phyloP scores from a whole-genome alignment of 805 yeast genomes.

The Candida cerambycidarum region DNA sequence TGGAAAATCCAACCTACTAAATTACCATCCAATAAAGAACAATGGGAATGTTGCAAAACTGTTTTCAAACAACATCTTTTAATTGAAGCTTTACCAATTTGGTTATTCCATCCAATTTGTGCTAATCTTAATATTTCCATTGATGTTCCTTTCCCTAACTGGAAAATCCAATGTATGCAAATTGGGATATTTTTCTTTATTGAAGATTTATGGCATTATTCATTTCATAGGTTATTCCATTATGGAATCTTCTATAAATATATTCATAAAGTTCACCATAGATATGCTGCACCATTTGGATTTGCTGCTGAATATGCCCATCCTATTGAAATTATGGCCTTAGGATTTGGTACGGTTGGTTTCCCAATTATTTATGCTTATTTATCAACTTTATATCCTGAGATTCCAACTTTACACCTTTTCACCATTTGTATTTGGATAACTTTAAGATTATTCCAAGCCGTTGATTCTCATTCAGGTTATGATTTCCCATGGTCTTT shows the following conservation, averaged over 20 bases:
- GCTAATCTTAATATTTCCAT: constrained; percentile 73
- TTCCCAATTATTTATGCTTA: constrained; percentile 84
- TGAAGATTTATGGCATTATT: constrained; percentile 97
- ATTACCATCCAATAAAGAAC: constrained; percentile 77
- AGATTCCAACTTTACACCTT: constrained; percentile 58
- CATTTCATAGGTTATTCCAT: constrained; percentile 90
- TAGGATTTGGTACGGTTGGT: constrained; percentile 96
- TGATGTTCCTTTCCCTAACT: constrained; percentile 81
- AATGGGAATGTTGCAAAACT: constrained; percentile 86
- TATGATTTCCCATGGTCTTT: constrained; percentile 97
- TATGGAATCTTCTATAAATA: constrained; percentile 85
- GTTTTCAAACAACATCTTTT: constrained; percentile 85
- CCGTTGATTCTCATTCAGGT: constrained; percentile 97
- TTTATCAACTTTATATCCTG: constrained; percentile 48
- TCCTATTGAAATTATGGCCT: constrained; percentile 85
- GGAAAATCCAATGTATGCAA: constrained; percentile 59
- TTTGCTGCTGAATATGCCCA: constrained; percentile 97
- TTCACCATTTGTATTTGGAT: constrained; percentile 92
- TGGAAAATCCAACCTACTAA: constrained; percentile 90
- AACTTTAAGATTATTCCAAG: constrained; percentile 85
- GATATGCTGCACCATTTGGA: constrained; percentile 98
- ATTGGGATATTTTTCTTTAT: constrained; percentile 74
- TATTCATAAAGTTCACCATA: constrained; percentile 96
- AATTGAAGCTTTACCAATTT: constrained; percentile 94
- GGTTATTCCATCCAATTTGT: constrained; percentile 96